phyloP scores from a whole-genome alignment of 139 green algal species.

The Chlamydomonas sphaeroides region DNA sequence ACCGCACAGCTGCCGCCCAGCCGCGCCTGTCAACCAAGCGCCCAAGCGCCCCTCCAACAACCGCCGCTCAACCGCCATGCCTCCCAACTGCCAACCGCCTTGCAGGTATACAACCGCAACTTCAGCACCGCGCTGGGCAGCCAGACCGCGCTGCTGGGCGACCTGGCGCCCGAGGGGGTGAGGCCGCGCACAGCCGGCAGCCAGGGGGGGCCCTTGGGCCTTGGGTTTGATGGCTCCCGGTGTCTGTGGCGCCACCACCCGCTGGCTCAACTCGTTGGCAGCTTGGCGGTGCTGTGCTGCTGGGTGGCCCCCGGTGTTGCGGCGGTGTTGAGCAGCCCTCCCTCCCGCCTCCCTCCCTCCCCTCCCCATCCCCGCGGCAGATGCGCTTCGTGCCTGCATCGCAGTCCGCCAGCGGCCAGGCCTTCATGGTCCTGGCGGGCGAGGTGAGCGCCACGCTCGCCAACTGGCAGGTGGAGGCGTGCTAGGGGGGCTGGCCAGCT shows the following conservation, averaged over 20 bases:
- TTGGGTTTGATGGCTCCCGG: no score
- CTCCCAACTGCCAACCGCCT: no score
- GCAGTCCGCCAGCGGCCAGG: conserved; percentile 10
- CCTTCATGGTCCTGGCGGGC: conserved; percentile 21
- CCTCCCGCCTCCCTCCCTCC: neutral
- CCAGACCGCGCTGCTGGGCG: neutral
- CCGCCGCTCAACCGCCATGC: no score
- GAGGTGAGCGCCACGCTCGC: conserved; percentile 28
- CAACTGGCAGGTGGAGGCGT: neutral
- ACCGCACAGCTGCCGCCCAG: no score
- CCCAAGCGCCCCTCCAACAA: no score
- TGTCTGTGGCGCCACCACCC: no score
- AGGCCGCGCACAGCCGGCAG: no score
- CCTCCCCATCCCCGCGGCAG: neutral
- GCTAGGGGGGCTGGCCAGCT: no score
- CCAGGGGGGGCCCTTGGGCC: no score
- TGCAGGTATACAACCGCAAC: conserved; percentile 33
- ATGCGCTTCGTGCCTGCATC: conserved; percentile 15
- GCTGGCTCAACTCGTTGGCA: neutral
- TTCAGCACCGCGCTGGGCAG: neutral
- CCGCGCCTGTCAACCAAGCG: no score
- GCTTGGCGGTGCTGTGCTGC: no score
- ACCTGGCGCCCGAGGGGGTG: conserved; percentile 39
- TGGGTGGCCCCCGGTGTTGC: no score
- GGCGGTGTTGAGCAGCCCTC: neutral